Base-by-base conservation (phyloP, 192 early-diverging fungal species). In the Phlyctochytrium bullatum region DNA sequence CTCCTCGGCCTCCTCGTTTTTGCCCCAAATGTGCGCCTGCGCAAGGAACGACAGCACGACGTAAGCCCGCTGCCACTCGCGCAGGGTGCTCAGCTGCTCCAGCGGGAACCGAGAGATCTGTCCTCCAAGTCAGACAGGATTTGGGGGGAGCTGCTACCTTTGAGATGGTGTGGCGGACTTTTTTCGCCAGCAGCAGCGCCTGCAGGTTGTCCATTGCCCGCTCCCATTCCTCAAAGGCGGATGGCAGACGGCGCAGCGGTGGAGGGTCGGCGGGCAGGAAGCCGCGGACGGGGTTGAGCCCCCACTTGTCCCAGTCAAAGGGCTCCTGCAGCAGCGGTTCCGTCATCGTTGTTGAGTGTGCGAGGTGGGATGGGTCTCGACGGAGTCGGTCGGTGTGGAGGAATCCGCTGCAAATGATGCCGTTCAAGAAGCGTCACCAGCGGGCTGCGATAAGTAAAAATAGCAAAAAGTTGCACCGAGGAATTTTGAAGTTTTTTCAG, bases 11-110 rank as follows among this genome's bases (percentile, higher is more conserved):
- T 81, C 75, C 36, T 91, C 89, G 61, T 89, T 88, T 54, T 93
- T 89, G 14, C 94, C 91, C 93, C 93, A 95, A 2, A 98, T 87
- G 75, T 90, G 96, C 16, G 89, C 91, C 66, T 97, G 95, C 2
- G 90, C 91, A 56, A 98, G 78, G 73, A 95, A 91, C 33, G 90
- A 91, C 17, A 97, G 79, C 29, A 97, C 83, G 27, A 91, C 67
- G 66, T 92, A 97, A n/a, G 91, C 94, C 52, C 96, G 82, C 61
- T 88, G 85, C 69, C 86, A 89, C 77, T 97, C 94, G 51, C 85
- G 78, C 52, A 76, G 71, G 1, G 79, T 87, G 35, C 62, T 32
- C 94, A 82, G 4, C 68, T 78, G 47, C 73, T 75, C 2, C 83
- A 83, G 69, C 85, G 40, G 20, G 40, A 47, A 47, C 40, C 28